These are phyloP conservation scores for Tetrahymena thermophila DNA, from an alignment of 73 alveolate species.

Conservation along the genomic window DNA sequence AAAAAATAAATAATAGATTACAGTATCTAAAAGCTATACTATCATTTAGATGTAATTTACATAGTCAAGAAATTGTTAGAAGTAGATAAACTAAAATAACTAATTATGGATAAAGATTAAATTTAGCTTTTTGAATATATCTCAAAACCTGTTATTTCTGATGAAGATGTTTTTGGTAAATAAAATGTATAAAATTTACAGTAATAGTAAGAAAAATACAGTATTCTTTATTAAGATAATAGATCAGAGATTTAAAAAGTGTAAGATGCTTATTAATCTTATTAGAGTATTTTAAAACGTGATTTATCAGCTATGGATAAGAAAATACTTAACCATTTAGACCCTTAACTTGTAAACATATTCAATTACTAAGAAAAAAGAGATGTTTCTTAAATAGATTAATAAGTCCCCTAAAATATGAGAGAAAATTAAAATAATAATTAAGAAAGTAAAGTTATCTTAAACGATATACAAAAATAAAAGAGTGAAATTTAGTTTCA, in stretches of 20 bases:
- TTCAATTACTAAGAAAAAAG: neutral
- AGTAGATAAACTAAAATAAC: neutral
- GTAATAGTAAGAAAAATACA: neutral
- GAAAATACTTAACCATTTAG: neutral
- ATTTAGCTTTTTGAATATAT: neutral
- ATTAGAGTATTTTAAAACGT: neutral
- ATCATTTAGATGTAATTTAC: neutral
- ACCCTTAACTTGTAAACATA: neutral
- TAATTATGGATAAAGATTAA: neutral
- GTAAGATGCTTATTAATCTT: neutral
- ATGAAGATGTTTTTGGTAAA: neutral
- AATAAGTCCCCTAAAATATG: neutral
- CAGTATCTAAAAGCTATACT: neutral
- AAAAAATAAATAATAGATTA: neutral
- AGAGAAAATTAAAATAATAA: neutral
- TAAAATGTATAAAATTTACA: neutral
- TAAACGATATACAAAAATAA: too few species aligned
- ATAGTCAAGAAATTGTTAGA: neutral
- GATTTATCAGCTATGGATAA: neutral
- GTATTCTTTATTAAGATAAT: neutral
- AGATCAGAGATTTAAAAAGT: neutral
- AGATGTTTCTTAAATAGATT: neutral
- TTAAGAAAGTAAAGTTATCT: too few species aligned
- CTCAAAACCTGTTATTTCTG: neutral
- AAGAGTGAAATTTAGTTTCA: neutral